phyloP scores from a whole-genome alignment of 129 eudicot species.

The Saposhnikovia divaricata region DNA sequence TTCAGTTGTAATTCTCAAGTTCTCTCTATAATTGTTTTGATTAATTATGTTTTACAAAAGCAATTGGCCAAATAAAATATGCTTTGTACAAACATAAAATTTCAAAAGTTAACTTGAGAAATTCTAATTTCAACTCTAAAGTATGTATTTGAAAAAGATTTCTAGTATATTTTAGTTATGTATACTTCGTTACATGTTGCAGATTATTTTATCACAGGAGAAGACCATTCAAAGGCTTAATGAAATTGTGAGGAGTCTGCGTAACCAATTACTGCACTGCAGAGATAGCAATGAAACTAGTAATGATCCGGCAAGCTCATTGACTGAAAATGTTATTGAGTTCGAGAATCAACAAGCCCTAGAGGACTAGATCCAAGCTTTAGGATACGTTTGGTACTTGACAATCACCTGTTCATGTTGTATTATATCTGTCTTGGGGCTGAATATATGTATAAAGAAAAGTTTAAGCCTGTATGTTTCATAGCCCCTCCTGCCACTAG shows the following conservation, averaged over 20 bases:
- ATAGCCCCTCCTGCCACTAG: neutral
- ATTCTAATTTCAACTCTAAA: neutral
- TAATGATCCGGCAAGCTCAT: slow-evolving; percentile 20
- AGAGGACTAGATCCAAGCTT: slow-evolving; percentile 24
- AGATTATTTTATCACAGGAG: slow-evolving; percentile 58
- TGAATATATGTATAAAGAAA: neutral
- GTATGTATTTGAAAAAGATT: neutral
- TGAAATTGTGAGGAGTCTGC: slow-evolving; percentile 42
- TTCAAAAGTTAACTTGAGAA: neutral
- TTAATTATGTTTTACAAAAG: neutral
- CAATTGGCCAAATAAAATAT: neutral
- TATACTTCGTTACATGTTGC: slow-evolving; percentile 11
- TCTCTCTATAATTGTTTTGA: neutral
- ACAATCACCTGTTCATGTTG: neutral
- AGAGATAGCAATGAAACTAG: slow-evolving; percentile 23
- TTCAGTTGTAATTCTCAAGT: neutral
- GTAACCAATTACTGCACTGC: slow-evolving; percentile 41
- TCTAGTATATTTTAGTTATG: neutral
- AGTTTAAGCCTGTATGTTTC: neutral
- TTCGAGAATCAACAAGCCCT: slow-evolving; percentile 37
- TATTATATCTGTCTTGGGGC: neutral
- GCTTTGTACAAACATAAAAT: neutral
- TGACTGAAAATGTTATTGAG: slow-evolving; percentile 29
- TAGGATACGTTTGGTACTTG: neutral
- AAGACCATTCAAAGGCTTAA: slow-evolving; percentile 42